Evolutionary conservation across 805 yeast species (phyloP).

Genomic region (Wickerhamomyces alni): DNA sequence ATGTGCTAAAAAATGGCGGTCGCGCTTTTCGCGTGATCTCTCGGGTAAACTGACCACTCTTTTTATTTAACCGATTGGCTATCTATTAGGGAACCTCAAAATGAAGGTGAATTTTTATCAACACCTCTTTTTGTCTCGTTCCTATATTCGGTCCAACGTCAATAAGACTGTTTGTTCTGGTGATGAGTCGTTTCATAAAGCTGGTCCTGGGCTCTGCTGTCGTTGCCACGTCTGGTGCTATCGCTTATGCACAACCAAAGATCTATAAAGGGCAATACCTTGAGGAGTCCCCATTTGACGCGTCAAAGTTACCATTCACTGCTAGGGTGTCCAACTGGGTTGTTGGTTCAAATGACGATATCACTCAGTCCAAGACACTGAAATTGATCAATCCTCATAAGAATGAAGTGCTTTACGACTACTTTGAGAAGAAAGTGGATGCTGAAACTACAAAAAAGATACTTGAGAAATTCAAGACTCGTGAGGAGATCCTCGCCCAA

Average conservation of each 20-base stretch:
- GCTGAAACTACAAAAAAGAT: constrained; percentile 10
- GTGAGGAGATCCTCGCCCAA: constrained; percentile 16
- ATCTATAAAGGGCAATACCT: constrained; percentile 14
- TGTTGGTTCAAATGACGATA: constrained; percentile 8
- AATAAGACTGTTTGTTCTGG: no score
- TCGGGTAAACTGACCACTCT: no score
- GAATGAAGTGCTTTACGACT: constrained; percentile 13
- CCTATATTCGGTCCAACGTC: no score
- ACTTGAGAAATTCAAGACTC: constrained; percentile 14
- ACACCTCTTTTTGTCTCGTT: not conserved
- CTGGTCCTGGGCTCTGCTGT: constrained; percentile 3
- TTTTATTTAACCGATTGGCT: no score
- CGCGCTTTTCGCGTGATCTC: no score
- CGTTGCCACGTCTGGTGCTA: constrained; percentile 6
- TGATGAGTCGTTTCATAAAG: constrained; percentile 1
- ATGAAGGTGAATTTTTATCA: no score
- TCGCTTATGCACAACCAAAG: not conserved
- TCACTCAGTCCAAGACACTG: constrained; percentile 3
- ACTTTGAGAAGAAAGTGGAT: constrained; percentile 15
- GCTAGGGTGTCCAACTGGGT: constrained; percentile 4
- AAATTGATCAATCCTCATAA: constrained; percentile 13
- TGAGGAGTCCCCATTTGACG: constrained; percentile 11
- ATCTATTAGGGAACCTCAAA: no score
- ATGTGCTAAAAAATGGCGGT: no score
- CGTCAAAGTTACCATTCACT: not conserved